Base-by-base conservation (phyloP, 1,284 basidiomycete species). In the Hymenochaete sp. region DNA sequence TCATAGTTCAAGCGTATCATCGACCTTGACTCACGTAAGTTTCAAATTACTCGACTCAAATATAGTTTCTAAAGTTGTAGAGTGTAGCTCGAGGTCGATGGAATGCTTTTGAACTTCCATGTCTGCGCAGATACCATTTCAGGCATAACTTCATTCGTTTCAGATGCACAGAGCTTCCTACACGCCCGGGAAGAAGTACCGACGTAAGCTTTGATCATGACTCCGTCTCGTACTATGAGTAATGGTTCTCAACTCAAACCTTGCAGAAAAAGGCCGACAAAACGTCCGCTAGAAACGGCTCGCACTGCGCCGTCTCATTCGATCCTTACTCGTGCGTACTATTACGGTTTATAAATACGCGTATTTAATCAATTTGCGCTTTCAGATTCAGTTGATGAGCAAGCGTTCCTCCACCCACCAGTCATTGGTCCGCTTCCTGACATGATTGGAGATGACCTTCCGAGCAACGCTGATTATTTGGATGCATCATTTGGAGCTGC, bases 381-480 rank as follows among this genome's bases (percentile, higher is more conserved):
- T n/a, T 3, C 13, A 50, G 48, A 35, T 21, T 50, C 87, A 13
- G 66, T 97, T 21, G 92, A 96, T 48, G 82, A 93, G 47, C 62
- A 85, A 28, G 89, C 92, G 0, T 97, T 96, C 64, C 73, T 67
- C 40, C 68, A 69, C 18, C 60, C 80, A 4, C 85, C 87, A 0
- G 82, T 90, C 51, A 67, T 86, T 43, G 83, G 83, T 4, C 75
- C 79, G 3, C 73, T 79, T 3, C 81, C 88, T 3, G 93, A 98
- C 61, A 82, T 97, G 75, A 83, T 98, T 38, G 70, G 74, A 33
- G 95, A 98, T 57, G 92, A 98, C 58, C 68, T 98, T 9, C 93
- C 93, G 0, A 85, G 74, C 13, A 93, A 98, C 59, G 67, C 73
- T 27, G 86, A 92, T 55, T 98, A 93, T 57, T 70, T 97, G 21